Conservation (phyloP, 352 stramenopile species). For the Globisporangium iwayamae region DNA sequence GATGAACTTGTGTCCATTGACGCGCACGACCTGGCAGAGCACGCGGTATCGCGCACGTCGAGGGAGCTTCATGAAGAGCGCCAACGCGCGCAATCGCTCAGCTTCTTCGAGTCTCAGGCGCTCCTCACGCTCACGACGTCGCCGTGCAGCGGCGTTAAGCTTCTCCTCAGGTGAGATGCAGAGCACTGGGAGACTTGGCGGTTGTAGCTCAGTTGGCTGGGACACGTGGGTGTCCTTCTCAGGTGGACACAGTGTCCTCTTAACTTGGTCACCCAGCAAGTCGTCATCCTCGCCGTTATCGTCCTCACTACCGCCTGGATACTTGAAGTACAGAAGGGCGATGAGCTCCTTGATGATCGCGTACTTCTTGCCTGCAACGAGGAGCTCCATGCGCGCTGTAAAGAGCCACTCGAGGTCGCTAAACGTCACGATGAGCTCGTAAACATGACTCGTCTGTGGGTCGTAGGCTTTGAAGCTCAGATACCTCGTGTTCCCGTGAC, state of each 20-base stretch:
- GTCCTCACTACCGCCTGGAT: constrained; percentile 20
- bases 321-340: constrained; percentile 60
- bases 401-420: constrained; percentile 60
- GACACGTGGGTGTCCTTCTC: not conserved
- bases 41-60: constrained; percentile 47
- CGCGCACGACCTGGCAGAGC: constrained; percentile 23
- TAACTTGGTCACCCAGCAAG: not conserved
- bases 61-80: constrained; percentile 38
- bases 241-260: not conserved
- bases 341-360: constrained; percentile 48
- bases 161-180: constrained; percentile 41
- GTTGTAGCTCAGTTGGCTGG: not conserved
- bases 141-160: constrained; percentile 38
- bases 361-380: constrained; percentile 53
- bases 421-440: constrained; percentile 37
- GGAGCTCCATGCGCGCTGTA: constrained; percentile 29
- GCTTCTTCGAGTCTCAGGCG: constrained; percentile 44
- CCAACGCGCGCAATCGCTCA: constrained; percentile 40
- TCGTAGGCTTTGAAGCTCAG: constrained; percentile 60
- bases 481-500: constrained; percentile 28
- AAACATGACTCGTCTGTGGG: constrained; percentile 24
- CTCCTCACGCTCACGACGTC: constrained; percentile 51
- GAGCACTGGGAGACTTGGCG: constrained; percentile 17
- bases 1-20: constrained; percentile 42
- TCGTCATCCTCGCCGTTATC: not conserved